phyloP scores from a whole-genome alignment of 2,329 filamentous ascomycete genomes.

The Plectosphaerella sp. region DNA sequence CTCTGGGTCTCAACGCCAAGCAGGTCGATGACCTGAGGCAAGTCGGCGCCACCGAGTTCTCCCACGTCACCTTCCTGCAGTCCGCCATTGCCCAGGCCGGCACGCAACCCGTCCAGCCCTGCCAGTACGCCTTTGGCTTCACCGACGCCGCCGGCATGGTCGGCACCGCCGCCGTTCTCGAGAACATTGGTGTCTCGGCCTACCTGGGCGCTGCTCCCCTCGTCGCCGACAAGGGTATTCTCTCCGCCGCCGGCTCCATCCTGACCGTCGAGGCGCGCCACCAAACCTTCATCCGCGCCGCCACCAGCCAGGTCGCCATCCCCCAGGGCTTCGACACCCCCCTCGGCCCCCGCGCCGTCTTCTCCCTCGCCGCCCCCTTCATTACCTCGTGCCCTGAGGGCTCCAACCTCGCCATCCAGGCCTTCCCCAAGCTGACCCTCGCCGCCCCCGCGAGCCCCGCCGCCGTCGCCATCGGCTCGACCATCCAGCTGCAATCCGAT shows the following conservation, averaged over 20 bases:
- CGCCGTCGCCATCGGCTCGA: slow-evolving; percentile 32
- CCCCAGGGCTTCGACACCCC: slow-evolving; percentile 68
- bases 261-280: slow-evolving; percentile 70
- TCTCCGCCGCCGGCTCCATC: slow-evolving; percentile 65
- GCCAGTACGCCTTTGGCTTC: slow-evolving; percentile 69
- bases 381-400: slow-evolving; percentile 65
- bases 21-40: slow-evolving; percentile 43
- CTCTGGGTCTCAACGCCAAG: slow-evolving; percentile 50
- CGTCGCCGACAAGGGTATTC: slow-evolving; percentile 53
- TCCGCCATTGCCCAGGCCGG: slow-evolving; percentile 58
- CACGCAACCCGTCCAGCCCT: slow-evolving; percentile 61
- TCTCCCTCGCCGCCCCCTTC: slow-evolving; percentile 69
- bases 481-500: slow-evolving; percentile 44
- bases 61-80: slow-evolving; percentile 57
- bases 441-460: slow-evolving; percentile 41
- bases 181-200: slow-evolving; percentile 70
- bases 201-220: slow-evolving; percentile 68
- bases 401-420: slow-evolving; percentile 57
- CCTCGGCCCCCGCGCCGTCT: slow-evolving; percentile 64
- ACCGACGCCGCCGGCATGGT: slow-evolving; percentile 64
- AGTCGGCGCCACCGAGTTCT: slow-evolving; percentile 13
- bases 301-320: slow-evolving; percentile 52
- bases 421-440: slow-evolving; percentile 55
- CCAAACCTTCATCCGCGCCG: slow-evolving; percentile 66
- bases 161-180: slow-evolving; percentile 63